Percentiles rank a stretch among this genome's conserved stretches.
phyloP scores from a whole-genome alignment of 768 basidiomycete genomes.

The Suillus occidentalis region DNA sequence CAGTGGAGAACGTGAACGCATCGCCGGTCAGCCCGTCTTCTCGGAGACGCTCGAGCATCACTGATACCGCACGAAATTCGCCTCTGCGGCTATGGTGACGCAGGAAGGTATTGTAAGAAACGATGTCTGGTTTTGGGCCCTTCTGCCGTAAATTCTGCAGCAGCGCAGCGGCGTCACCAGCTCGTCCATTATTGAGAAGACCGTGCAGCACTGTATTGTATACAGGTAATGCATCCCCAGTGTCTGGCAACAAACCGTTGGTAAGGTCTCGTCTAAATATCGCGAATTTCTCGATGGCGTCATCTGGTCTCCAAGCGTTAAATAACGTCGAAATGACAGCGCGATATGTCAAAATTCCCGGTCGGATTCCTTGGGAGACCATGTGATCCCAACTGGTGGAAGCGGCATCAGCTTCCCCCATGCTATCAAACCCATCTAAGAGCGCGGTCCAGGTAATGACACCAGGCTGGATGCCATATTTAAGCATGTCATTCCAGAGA shows the following conservation, averaged over 20 bases:
- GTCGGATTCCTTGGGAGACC: slow-evolving; percentile 51
- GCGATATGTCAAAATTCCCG: slow-evolving; percentile 65
- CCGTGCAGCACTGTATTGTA: slow-evolving; percentile 80
- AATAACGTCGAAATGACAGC: slow-evolving; percentile 67
- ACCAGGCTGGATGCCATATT: slow-evolving; percentile 49
- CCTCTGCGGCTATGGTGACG: slow-evolving; percentile 60
- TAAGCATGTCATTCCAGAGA: slow-evolving; percentile 68
- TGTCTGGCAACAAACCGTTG: slow-evolving; percentile 22
- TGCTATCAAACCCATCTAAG: slow-evolving; percentile 58
- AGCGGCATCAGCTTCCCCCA: slow-evolving; percentile 52
- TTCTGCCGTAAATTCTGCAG: slow-evolving; percentile 43
- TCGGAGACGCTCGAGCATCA: slow-evolving; percentile 57
- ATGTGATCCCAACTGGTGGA: slow-evolving; percentile 65
- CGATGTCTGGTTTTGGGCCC: slow-evolving; percentile 67
- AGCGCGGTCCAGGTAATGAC: slow-evolving; percentile 70
- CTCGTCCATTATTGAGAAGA: slow-evolving; percentile 48
- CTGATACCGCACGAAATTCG: slow-evolving; percentile 62
- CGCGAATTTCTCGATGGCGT: slow-evolving; percentile 51
- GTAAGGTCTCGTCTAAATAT: slow-evolving; percentile 42
- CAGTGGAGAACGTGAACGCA: slow-evolving; percentile 82
- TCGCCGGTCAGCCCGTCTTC: slow-evolving; percentile 62
- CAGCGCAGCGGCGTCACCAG: slow-evolving; percentile 41
- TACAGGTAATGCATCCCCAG: slow-evolving; percentile 40
- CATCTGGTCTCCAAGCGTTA: slow-evolving; percentile 46
- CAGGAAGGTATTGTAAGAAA: slow-evolving; percentile 82